These are phyloP conservation scores for Ogataea salicorniae DNA, from an alignment of 805 yeast species.

Conservation along the genomic window DNA sequence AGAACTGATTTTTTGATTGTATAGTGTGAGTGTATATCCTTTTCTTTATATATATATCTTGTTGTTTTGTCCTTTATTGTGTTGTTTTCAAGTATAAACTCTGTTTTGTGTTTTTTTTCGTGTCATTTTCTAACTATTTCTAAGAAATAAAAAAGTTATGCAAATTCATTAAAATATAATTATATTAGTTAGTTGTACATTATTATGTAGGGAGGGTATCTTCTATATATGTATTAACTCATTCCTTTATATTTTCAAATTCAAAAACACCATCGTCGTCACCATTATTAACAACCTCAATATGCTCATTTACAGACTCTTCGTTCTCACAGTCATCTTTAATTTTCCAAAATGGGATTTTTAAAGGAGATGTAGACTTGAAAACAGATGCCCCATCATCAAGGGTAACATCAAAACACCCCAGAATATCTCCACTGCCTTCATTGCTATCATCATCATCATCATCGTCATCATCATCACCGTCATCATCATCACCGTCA, in stretches of 20 bases:
- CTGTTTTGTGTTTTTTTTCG: too few relatives aligned
- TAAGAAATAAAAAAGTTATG: too few relatives aligned
- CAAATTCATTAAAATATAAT: too few relatives aligned
- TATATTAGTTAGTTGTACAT: too few relatives aligned
- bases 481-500: too few relatives aligned
- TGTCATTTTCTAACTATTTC: too few relatives aligned
- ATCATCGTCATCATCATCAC: slow-evolving; percentile 3
- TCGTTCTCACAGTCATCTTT: not conserved
- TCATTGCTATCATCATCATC: slow-evolving; percentile 1
- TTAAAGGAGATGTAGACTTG: too few relatives aligned
- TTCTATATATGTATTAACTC: not conserved
- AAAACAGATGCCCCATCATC: too few relatives aligned
- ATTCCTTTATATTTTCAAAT: not conserved
- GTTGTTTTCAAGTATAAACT: not conserved
- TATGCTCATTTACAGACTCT: too few relatives aligned
- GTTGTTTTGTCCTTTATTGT: not conserved
- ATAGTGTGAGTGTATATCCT: too few relatives aligned
- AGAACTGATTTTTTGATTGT: not conserved
- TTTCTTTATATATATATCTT: not conserved
- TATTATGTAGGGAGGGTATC: too few relatives aligned
- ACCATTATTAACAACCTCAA: not conserved
- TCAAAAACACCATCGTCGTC: not conserved
- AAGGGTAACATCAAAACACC: too few relatives aligned
- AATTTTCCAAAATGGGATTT: not conserved
- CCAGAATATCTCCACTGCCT: not conserved